Evolutionary conservation across 192 early-diverging fungal species (phyloP), one percentile per base, ranked within the genome.

Genomic region (Backusella circina): DNA sequence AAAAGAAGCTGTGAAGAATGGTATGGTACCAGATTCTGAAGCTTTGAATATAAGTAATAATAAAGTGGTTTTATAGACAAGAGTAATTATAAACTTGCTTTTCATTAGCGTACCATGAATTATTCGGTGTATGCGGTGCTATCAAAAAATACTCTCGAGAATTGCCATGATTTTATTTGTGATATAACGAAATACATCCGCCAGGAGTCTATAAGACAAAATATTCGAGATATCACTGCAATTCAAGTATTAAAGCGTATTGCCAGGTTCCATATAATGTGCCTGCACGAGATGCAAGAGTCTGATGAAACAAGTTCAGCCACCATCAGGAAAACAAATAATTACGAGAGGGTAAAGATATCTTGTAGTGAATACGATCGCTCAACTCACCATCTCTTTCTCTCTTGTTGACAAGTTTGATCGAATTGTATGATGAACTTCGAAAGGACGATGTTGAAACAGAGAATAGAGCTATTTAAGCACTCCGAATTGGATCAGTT

Each of bases 321-420:
- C 84, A 90, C 67, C 91, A 94, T 69, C 93, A 94, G 73, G 96
- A 98, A 74, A 89, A 87, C 80, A 95, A 98, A 80, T 95, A 97
- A 80, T 86, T 97, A 70, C 76, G 89, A 26, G 97, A 97, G 85
- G 93, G 92, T 92, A 86, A n/a, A 32, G 9, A 37, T 0, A 37
- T 12, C 2, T 3, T 41, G 21, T 36, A 68, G 2, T 41, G 5
- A 21, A 65, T 74, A 30, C 3, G 26, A 18, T 69, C 18, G 16
- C 18, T 47, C 18, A 4, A 6, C 44, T 47, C 44, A 47, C 61
- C 33, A 5, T n/a, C n/a, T 13, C 23, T 67, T 3, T 65, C 15
- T 65, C 70, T 31, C 13, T 75, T 93, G 30, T 85, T 98, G 37
- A 88, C 93, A 71, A 94, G 90, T 77, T 83, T 98, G 72, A 89